Evolutionary conservation across 2,329 filamentous ascomycete species (phyloP).

Genomic region (Fonsecaea erecta): DNA sequence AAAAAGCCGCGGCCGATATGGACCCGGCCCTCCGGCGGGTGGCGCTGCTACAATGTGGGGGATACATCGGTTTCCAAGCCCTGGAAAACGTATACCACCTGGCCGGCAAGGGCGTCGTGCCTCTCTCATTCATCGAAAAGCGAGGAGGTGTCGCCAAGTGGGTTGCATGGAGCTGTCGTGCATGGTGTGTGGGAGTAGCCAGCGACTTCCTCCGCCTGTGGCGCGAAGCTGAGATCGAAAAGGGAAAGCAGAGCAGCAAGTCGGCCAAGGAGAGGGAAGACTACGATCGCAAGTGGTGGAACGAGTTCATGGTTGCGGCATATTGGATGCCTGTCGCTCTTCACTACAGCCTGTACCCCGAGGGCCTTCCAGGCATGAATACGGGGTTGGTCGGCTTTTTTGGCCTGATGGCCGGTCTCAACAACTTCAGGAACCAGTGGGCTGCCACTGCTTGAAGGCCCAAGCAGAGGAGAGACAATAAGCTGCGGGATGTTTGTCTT

Average conservation of each 20-base stretch:
- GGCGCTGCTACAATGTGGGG: conserved; percentile 69
- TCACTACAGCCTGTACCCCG: conserved; percentile 74
- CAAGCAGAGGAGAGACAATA: background rate
- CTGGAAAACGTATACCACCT: conserved; percentile 86
- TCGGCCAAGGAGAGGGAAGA: conserved; percentile 31
- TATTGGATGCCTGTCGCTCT: conserved; percentile 78
- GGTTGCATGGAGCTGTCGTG: conserved; percentile 74
- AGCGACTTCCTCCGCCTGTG: conserved; percentile 73
- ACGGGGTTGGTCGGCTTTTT: conserved; percentile 60
- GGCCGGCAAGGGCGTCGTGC: conserved; percentile 71
- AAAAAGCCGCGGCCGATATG: conserved; percentile 38
- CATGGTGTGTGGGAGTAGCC: conserved; percentile 78
- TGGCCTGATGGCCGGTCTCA: conserved; percentile 57
- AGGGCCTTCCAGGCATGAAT: conserved; percentile 64
- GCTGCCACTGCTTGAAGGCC: conserved; percentile 42
- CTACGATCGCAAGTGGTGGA: conserved; percentile 41
- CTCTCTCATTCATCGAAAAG: conserved; percentile 45
- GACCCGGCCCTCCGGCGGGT: conserved; percentile 58
- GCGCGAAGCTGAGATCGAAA: conserved; percentile 46
- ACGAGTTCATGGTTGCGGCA: conserved; percentile 38
- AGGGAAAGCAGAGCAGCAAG: conserved; percentile 25
- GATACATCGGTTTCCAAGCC: conserved; percentile 72
- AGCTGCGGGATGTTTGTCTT: background rate
- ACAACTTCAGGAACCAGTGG: conserved; percentile 54
- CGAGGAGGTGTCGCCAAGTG: conserved; percentile 59